Base-by-base conservation (phyloP, 108 stramenopile genomes). In the Conticribra weissflogii region DNA sequence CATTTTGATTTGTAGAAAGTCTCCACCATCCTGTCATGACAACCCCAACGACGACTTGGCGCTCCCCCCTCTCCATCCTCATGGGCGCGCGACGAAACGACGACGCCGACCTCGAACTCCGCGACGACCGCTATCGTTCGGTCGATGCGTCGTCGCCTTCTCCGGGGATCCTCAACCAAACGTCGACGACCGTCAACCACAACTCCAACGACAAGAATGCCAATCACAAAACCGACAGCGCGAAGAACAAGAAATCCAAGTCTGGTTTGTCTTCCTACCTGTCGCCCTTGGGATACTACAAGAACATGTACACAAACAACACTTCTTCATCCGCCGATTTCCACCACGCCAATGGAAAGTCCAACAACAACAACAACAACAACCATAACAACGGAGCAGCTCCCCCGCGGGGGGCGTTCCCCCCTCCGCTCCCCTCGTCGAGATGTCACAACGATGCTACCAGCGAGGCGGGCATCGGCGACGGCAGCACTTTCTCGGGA, bases 361-460 rank as follows among this genome's bases (percentile, higher is more conserved):
- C 36, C 8, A 41, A 41, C 12, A 41, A 9, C 36, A n/a, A n/a
- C 36, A 41, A 12, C 12, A 41, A 41, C 36, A 12, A 12, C 12
- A 9, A 5, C 12, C 57, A 59, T 16, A 12, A 12, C 12, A 9
- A 5, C 12, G 47, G 59, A 7, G 52, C 47, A 8, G 57, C 24
- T 25, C 74, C 74, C n/a, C 74, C 74, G 0, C 44, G 30, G 44
- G 66, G 54, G 24, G 74, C 74, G 14, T 76, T 76, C 32, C 74
- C 74, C n/a, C 74, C 74, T n/a, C 60, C 66, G 1, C 54, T 74
- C 2, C 34, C 60, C 2, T 48, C 48, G 7, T 36, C 64, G 16
- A 22, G 45, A 9, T 5, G 36, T 5, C 36, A 12, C 8, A 41
- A 41, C 36, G 36, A 41, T 41, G 12, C 8, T 41, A 12, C 36